Evolutionary conservation across 495 filamentous ascomycete species (phyloP).

Genomic region (Echria macrotheca): DNA sequence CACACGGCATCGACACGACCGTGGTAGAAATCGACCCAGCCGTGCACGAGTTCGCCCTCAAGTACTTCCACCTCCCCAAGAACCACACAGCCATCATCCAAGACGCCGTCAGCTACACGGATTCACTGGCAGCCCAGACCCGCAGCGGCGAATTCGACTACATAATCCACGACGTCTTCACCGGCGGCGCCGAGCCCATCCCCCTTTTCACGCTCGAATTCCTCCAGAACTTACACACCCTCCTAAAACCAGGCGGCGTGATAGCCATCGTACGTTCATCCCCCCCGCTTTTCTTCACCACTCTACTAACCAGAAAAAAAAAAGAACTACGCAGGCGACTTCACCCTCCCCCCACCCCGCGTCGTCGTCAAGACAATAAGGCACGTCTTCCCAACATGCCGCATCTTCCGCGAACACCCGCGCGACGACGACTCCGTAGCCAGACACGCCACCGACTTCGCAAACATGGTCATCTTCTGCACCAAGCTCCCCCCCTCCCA

Average conservation of each 20-base stretch:
- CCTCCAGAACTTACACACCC: constrained; percentile 55
- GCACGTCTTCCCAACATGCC: constrained; percentile 70
- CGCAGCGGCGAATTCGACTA: constrained; percentile 62
- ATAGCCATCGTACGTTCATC: constrained; percentile 76
- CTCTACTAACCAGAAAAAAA: not conserved
- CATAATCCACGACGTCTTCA: constrained; percentile 98
- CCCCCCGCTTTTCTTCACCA: not conserved
- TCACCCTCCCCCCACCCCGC: constrained; percentile 63
- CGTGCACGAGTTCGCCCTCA: constrained; percentile 71
- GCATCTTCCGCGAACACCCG: constrained; percentile 76
- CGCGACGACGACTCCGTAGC: constrained; percentile 35
- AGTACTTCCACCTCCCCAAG: constrained; percentile 74
- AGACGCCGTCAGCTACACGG: constrained; percentile 74
- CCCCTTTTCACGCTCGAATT: constrained; percentile 85
- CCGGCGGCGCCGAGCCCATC: constrained; percentile 86
- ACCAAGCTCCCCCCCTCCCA: constrained; percentile 47
- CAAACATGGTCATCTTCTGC: constrained; percentile 84
- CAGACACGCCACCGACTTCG: constrained; percentile 59
- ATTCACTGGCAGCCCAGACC: constrained; percentile 35
- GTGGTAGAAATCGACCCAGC: constrained; percentile 91
- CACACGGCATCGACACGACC: constrained; percentile 85
- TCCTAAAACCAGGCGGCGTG: constrained; percentile 73
- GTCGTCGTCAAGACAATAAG: constrained; percentile 68
- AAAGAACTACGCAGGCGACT: constrained; percentile 95
- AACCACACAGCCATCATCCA: constrained; percentile 78